Evolutionary conservation across 129 eudicot genomes (phyloP).

Genomic region (Smallanthus sonchifolius): DNA sequence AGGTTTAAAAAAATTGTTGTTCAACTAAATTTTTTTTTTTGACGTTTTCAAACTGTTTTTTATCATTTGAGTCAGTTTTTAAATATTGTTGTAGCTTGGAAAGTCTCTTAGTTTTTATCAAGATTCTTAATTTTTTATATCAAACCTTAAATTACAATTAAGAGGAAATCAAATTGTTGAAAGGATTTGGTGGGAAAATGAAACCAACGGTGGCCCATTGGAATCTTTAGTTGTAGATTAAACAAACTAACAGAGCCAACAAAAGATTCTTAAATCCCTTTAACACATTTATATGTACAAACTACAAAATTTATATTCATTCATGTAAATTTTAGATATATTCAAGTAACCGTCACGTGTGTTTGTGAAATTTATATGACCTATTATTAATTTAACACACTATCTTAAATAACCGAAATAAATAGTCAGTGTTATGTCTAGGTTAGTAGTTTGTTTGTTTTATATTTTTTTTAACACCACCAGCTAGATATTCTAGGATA

Average conservation of each 20-base stretch:
- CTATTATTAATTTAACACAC: no score
- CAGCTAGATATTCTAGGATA: no score
- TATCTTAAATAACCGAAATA: background rate
- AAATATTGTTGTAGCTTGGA: background rate
- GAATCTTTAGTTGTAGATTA: background rate
- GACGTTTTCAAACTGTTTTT: background rate
- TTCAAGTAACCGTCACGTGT: no score
- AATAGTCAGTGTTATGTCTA: background rate
- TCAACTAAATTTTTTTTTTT: no score
- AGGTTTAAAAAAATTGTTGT: no score
- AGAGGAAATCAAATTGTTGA: background rate
- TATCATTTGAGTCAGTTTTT: background rate
- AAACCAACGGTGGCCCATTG: slow-evolving; percentile 1
- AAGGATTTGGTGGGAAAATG: background rate
- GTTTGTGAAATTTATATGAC: no score
- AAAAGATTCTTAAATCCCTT: background rate
- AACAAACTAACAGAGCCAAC: slow-evolving; percentile 1
- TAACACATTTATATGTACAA: background rate
- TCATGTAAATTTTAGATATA: background rate
- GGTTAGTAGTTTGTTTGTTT: background rate
- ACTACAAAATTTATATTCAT: background rate
- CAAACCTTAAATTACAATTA: background rate
- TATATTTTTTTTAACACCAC: no score
- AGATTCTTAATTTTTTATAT: background rate
- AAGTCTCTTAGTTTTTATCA: background rate